phyloP scores from a whole-genome alignment of 2,329 filamentous ascomycete genomes.

The Neopestalotiopsis sp. region DNA sequence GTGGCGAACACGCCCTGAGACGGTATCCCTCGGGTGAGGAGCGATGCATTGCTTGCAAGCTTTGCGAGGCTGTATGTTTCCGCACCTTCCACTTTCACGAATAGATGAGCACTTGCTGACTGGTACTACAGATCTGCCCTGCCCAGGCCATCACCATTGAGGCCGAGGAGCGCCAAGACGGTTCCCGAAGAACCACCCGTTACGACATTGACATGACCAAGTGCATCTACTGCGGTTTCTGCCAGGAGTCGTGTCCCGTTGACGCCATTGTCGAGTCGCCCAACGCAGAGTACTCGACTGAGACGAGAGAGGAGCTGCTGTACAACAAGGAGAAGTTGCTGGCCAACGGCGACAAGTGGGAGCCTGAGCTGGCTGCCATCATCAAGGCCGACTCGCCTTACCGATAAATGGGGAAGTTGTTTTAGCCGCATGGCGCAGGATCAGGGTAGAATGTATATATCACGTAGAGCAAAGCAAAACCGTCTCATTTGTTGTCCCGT shows the following conservation, averaged over 20 bases:
- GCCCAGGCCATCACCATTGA: constrained; percentile 99
- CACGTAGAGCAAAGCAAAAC: constrained; percentile 14
- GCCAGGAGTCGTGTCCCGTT: constrained; percentile 98
- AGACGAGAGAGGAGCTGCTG: constrained; percentile 86
- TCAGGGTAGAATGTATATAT: constrained; percentile 20
- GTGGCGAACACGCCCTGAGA: constrained; percentile 95
- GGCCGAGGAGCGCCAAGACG: constrained; percentile 96
- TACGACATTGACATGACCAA: constrained; percentile 99
- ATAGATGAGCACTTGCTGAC: no score
- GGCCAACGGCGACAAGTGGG: constrained; percentile 94
- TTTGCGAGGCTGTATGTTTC: constrained; percentile 80
- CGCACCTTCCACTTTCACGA: background rate
- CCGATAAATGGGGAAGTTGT: constrained; percentile 60
- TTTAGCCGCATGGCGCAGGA: background rate
- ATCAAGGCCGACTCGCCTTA: constrained; percentile 94
- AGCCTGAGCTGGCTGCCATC: constrained; percentile 91
- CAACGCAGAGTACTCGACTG: constrained; percentile 67
- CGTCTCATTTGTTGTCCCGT: constrained; percentile 14
- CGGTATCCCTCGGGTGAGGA: constrained; percentile 98
- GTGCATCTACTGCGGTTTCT: constrained; percentile 99
- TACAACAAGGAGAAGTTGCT: constrained; percentile 98
- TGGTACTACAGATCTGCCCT: constrained; percentile 73
- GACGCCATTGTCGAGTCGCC: constrained; percentile 80
- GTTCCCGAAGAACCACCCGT: constrained; percentile 90
- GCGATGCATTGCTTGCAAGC: constrained; percentile 99